Base-by-base conservation (phyloP, 2,329 filamentous ascomycete genomes). In the Aureobasidium sp. region DNA sequence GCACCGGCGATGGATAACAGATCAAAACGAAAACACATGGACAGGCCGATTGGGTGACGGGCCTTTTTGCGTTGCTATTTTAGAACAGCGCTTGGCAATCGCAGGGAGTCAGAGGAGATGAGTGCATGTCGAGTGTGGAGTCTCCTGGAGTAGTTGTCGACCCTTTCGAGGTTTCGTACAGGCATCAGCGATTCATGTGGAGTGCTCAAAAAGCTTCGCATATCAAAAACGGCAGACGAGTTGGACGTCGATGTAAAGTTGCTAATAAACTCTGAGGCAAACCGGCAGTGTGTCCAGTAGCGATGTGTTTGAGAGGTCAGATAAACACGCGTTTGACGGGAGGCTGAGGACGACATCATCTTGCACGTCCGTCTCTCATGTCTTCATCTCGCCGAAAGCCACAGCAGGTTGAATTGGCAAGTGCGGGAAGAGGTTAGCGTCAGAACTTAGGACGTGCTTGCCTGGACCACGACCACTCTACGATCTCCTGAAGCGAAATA, bases 401-500 rank as follows among this genome's bases (percentile, higher is more conserved):
- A 53, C 49, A 53, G 23, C 49, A 55, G 37, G 38, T 46, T 21
- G 31, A 51, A 51, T 57, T 54, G 33, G 50, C 33, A 42, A 25
- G 51, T 43, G 37, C 51, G 37, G 53, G 17, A 55, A 40, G 49
- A 17, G 43, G 38, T 19, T 42, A 57, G 40, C 53, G 47, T 51
- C n/a, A 9, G 45, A 21, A 17, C 17, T 21, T 46, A 46, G 43
- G 27, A 29, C 43, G 43, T 27, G 23, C 25, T 53, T 51, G 31
- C 13, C 38, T 27, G 38, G 43, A 37, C 51, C 38, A 29, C 33
- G 38, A 54, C 35, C 51, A 55, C 45, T 49, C 51, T 55, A 33
- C 51, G 38, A 37, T 45, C 53, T 57, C 42, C 53, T 57, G 53
- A 57, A 57, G 53, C 55, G 55, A 58, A 49, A 47, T 58, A 40